Percentiles rank a stretch among this genome's conserved stretches.
These are phyloP conservation scores for Pythium pectinolyticum DNA, from an alignment of 352 stramenopile genomes.

Conservation along the genomic window DNA sequence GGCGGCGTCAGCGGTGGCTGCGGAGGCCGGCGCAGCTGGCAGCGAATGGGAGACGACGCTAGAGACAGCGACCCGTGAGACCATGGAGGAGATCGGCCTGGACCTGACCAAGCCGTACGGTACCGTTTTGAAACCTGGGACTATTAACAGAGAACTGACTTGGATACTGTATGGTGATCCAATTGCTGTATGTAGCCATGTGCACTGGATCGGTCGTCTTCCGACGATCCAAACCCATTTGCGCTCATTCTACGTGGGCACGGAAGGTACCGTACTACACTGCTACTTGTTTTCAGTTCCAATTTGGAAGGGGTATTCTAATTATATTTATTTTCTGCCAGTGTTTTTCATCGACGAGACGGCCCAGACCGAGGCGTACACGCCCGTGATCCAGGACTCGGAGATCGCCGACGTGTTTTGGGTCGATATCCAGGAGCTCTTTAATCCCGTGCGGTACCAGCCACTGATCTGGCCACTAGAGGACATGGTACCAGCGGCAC, in stretches of 20 bases:
- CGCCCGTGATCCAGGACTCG: slow-evolving; percentile 50
- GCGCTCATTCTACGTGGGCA: slow-evolving; percentile 64
- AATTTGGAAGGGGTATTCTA: no score
- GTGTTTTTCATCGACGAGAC: slow-evolving; percentile 73
- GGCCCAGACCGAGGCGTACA: slow-evolving; percentile 47
- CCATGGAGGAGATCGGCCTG: slow-evolving; percentile 79
- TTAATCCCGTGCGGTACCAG: slow-evolving; percentile 56
- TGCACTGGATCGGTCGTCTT: slow-evolving; percentile 68
- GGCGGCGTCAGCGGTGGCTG: slow-evolving; percentile 32
- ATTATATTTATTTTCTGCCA: no score
- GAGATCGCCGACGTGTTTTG: slow-evolving; percentile 83
- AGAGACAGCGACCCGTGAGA: slow-evolving; percentile 76
- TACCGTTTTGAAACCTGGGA: slow-evolving; percentile 19
- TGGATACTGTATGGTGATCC: no score
- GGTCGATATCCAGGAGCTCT: slow-evolving; percentile 80
- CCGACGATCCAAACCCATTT: slow-evolving; percentile 62
- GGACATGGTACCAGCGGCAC: slow-evolving; percentile 50
- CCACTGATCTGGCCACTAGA: slow-evolving; percentile 58
- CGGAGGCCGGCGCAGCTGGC: slow-evolving; percentile 30
- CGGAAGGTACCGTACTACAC: no score
- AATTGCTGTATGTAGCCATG: slow-evolving; percentile 53
- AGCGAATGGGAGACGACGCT: slow-evolving; percentile 62
- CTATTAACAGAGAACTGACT: no score
- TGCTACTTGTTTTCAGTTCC: no score
- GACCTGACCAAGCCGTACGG: slow-evolving; percentile 57